Conservation (phyloP, 108 stramenopile genomes). For the Fragilaria crotonensis region DNA sequence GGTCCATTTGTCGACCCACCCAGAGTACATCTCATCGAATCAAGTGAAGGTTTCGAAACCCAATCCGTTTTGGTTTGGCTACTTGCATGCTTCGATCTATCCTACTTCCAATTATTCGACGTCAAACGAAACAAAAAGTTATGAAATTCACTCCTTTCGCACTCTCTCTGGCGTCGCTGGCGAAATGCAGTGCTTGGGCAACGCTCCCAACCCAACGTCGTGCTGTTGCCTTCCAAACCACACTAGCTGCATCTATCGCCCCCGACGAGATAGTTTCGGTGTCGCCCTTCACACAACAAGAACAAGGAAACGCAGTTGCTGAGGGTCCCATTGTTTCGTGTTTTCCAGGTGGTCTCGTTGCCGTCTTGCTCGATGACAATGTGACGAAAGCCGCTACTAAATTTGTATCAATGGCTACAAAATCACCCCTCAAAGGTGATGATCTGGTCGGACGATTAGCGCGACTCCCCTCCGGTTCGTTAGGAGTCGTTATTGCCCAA, state of each 20-base stretch:
- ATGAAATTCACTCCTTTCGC: not conserved
- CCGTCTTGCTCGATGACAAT: slow-evolving; percentile 21
- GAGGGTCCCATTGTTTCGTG: slow-evolving; percentile 20
- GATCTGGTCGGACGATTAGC: slow-evolving; percentile 64
- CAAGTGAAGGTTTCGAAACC: no score
- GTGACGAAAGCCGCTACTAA: not conserved
- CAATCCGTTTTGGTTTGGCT: no score
- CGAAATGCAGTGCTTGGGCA: not conserved
- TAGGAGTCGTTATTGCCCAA: slow-evolving; percentile 66
- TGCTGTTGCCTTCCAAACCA: not conserved
- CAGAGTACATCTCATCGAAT: no score
- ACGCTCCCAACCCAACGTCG: not conserved
- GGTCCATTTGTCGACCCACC: no score
- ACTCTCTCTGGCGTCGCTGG: not conserved
- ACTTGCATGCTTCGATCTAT: no score
- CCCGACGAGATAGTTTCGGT: not conserved
- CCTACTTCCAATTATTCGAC: no score
- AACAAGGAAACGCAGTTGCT: slow-evolving; percentile 8
- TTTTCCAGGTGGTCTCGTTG: slow-evolving; percentile 25
- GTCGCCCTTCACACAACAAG: not conserved
- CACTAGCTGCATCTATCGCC: not conserved
- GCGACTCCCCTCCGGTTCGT: slow-evolving; percentile 28
- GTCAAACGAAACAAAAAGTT: no score
- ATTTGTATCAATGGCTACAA: not conserved
- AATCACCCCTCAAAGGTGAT: slow-evolving; percentile 22